A percentile compares a stretch with the other conserved stretches of the same genome.
These are phyloP conservation scores for Jackrogersella multiformis DNA, from an alignment of 495 filamentous ascomycete species.

Conservation along the genomic window DNA sequence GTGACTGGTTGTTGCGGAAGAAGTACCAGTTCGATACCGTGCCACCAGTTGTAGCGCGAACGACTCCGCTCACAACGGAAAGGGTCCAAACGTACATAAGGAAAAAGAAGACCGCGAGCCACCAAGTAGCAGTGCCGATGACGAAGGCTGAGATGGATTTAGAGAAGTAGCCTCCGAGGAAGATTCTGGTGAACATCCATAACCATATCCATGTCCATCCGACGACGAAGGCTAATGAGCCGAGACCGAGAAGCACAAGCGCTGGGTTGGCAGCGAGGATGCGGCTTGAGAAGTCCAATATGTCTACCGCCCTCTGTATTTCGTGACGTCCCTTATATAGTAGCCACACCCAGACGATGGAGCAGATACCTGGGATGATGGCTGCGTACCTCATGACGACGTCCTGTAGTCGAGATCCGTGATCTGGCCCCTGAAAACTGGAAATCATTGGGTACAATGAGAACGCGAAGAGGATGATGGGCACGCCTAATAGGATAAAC, in stretches of 20 bases:
- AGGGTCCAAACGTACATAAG: slow-evolving; percentile 96
- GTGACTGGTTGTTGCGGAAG: slow-evolving; percentile 83
- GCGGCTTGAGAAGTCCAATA: slow-evolving; percentile 88
- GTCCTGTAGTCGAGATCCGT: slow-evolving; percentile 81
- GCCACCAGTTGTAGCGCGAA: slow-evolving; percentile 90
- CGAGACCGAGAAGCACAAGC: slow-evolving; percentile 82
- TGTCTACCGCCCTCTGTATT: slow-evolving; percentile 78
- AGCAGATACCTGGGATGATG: slow-evolving; percentile 75
- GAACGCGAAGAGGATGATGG: slow-evolving; percentile 84
- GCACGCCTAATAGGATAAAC: slow-evolving; percentile 81
- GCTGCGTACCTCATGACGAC: slow-evolving; percentile 89
- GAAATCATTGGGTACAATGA: slow-evolving; percentile 90
- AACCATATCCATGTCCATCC: slow-evolving; percentile 96
- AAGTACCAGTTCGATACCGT: slow-evolving; percentile 99
- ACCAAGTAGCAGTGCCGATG: slow-evolving; percentile 88
- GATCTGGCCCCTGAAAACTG: slow-evolving; percentile 78
- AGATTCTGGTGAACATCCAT: slow-evolving; percentile 94
- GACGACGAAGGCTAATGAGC: slow-evolving; percentile 76
- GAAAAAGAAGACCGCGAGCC: slow-evolving; percentile 87
- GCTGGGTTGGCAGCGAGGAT: slow-evolving; percentile 87
- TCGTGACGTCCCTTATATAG: slow-evolving; percentile 81
- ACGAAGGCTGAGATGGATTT: slow-evolving; percentile 69
- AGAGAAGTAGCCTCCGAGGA: slow-evolving; percentile 83
- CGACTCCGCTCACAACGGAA: slow-evolving; percentile 82
- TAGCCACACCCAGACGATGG: slow-evolving; percentile 81